Base-by-base conservation (phyloP, 2,329 filamentous ascomycete species). In the Claviceps sp. region DNA sequence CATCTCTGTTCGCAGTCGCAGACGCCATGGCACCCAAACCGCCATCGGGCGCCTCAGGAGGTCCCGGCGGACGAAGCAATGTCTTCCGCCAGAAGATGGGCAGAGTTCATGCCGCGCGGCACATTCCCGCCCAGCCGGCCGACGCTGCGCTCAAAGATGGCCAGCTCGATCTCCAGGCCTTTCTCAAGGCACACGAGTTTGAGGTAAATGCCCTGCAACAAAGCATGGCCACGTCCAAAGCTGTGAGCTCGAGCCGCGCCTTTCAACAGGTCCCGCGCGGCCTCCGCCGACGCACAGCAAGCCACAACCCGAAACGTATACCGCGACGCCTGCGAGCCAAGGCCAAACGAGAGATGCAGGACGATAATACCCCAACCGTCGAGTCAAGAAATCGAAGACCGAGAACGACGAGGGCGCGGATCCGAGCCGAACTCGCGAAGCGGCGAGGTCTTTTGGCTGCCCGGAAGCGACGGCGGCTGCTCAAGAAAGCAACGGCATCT, bases 301-400 rank as follows among this genome's bases (percentile, higher is more conserved):
- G 89, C 65, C 93, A 98, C 69, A 96, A 98, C 76, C 86, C 86
- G 38, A 95, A 91, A 69, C 80, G 85, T 56, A 84, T 98, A 16
- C 93, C 93, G 2, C 85, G 84, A 63, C 74, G 88, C 56, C 69
- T 97, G 62, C 78, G 85, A 52, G 70, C 70, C 41, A 78, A 85
- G 58, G 89, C 88, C 1, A 78, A 73, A 60, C 71, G 68, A 56
- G 79, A 94, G 75, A 94, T 95, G 82, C 73, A 74, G 16, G 86
- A 94, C 52, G 91, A 97, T 62, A 96, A 96, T 57, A 95, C 91
- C 0, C 90, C 93, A 0, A 85, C 81, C 0, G 82, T 90, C 5
- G 85, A 82, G 50, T 74, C 74, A 1, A 76, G 76, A 55, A 80
- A 77, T 56, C 74, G 83, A 55, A 84, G 79, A 60, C 81, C 79